A percentile compares a stretch with the other conserved stretches of the same genome.
These are phyloP conservation scores for Calophaca sinica DNA, from an alignment of 306 rosid genomes.

Conservation along the genomic window DNA sequence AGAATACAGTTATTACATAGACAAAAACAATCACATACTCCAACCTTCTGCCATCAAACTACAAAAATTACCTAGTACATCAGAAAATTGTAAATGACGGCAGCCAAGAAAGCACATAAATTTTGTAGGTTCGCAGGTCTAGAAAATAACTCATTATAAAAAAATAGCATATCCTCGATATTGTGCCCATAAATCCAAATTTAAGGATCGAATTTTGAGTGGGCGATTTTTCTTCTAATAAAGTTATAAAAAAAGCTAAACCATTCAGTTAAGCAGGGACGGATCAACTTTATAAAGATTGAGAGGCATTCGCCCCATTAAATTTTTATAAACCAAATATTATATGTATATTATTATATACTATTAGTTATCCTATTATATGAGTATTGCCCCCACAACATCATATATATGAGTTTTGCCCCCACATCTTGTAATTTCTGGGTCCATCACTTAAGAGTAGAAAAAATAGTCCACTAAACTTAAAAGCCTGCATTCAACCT, in stretches of 20 bases:
- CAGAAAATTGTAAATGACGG: conserved; percentile 9
- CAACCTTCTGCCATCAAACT: conserved; percentile 8
- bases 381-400: too few species aligned
- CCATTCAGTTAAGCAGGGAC: conserved; percentile 16
- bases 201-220: not conserved
- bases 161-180: conserved; percentile 11
- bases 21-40: conserved; percentile 11
- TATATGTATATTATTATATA: too few species aligned
- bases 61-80: not conserved
- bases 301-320: too few species aligned
- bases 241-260: conserved; percentile 30
- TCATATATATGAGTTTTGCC: too few species aligned
- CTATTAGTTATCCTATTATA: too few species aligned
- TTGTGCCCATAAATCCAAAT: conserved; percentile 1
- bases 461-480: not conserved
- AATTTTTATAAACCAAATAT: too few species aligned
- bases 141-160: not conserved
- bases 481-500: conserved; percentile 25
- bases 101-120: not conserved
- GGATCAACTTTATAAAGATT: too few species aligned
- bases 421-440: too few species aligned
- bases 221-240: not conserved
- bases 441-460: too few species aligned
- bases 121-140: not conserved
- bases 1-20: conserved; percentile 31